Base-by-base conservation (phyloP, 2,329 filamentous ascomycete species). In the Neofusicoccum sp. region DNA sequence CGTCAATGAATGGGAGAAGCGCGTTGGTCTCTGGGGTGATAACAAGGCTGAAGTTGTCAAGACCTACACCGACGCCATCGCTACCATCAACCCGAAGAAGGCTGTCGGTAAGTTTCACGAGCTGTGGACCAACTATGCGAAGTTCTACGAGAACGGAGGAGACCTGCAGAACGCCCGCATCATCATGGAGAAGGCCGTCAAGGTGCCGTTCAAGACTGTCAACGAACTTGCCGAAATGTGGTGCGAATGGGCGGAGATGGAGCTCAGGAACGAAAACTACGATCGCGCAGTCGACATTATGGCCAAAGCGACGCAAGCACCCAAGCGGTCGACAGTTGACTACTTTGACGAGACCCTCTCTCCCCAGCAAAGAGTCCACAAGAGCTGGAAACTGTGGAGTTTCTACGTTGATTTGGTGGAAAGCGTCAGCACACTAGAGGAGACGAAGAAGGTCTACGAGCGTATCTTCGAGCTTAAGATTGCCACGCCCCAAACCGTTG, bases 171-270 rank as follows among this genome's bases (percentile, higher is more conserved):
- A 88, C 65, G 93, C 95, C 38, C 85, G 95, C 33, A 83, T 96
- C 63, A 98, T 99, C 69, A 90, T 98, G 85, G 93, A 98, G 74
- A 99, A 98, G 77, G 93, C 93, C 12, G 90, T 96, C 71, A 98
- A 97, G 72, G 95, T 99, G 1, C 93, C 93, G 0, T 99, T 96
- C 82, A 98, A 96, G 71, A 96, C 93, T 0, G 93, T 99, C n/a
- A 87, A 90, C 31, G 95, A 99, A 75, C 82, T 99, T 61, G 95
- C 95, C 20, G 95, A 99, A 70, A 96, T 95, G 84, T 99, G 95
- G 95, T 96, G 96, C 65, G 92, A 96, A 76, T 99, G 95, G 93
- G 93, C 96, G 1, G 93, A 99, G 76, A 91, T 99, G 89, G 95
- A 99, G 74, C 82, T 99, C 51, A 89, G 95, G 51, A 92, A 92